These are phyloP conservation scores for Trichophyton verrucosum DNA, from an alignment of 2,329 filamentous ascomycete species.

Conservation along the genomic window DNA sequence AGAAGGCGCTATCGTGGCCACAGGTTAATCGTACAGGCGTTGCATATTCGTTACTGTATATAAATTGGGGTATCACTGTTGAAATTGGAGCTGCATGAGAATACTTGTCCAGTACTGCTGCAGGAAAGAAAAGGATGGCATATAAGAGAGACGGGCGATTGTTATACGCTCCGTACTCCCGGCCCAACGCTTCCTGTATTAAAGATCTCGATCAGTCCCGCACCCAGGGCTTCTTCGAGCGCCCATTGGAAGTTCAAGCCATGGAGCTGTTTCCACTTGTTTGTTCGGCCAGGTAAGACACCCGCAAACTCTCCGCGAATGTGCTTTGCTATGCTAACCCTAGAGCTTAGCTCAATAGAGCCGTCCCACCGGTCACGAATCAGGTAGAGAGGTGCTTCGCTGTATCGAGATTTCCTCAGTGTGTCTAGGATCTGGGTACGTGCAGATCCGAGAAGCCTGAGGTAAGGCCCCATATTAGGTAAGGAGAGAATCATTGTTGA, in stretches of 20 bases:
- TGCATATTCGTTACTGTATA: not conserved
- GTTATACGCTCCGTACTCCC: conserved; percentile 35
- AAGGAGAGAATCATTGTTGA: conserved; percentile 41
- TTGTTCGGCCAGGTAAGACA: conserved; percentile 45
- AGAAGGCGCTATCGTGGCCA: not conserved
- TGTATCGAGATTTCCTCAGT: conserved; percentile 40
- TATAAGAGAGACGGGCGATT: not conserved
- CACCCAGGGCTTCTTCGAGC: conserved; percentile 48
- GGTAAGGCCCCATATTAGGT: conserved; percentile 48
- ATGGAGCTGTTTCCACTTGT: conserved; percentile 50
- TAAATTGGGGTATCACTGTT: not conserved
- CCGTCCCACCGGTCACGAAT: conserved; percentile 53
- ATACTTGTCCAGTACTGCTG: not conserved
- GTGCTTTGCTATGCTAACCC: conserved; percentile 39
- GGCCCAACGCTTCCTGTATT: conserved; percentile 51
- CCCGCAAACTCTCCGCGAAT: conserved; percentile 45
- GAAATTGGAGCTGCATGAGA: not conserved
- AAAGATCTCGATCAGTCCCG: conserved; percentile 50
- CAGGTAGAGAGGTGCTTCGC: conserved; percentile 42
- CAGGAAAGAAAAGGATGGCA: not conserved
- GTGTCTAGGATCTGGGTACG: conserved; percentile 44
- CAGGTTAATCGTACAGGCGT: not conserved
- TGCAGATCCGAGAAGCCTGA: conserved; percentile 44
- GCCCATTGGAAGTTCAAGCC: conserved; percentile 50
- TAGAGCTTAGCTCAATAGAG: conserved; percentile 37